Evolutionary conservation across 2,329 filamentous ascomycete species (phyloP).

Genomic region (Penicillium sclerotiorum): DNA sequence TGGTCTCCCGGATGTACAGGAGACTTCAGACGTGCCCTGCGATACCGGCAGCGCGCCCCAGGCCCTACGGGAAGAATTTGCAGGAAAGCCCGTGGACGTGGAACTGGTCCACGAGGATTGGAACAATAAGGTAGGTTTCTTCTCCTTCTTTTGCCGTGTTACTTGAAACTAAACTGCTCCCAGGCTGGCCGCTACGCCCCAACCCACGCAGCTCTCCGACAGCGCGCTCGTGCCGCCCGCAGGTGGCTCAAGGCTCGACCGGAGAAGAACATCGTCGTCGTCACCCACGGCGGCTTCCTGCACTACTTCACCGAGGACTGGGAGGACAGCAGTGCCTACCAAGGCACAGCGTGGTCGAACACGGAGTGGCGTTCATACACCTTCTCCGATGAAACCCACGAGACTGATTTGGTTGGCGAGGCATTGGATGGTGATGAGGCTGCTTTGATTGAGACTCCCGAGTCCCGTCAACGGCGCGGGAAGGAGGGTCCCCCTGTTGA

Average conservation of each 20-base stretch:
- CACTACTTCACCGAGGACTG: slow-evolving; percentile 87
- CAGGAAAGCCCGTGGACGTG: slow-evolving; percentile 64
- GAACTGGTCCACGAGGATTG: slow-evolving; percentile 65
- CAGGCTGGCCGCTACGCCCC: slow-evolving; percentile 50
- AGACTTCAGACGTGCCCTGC: slow-evolving; percentile 73
- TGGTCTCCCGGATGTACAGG: slow-evolving; percentile 75
- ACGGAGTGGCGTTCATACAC: slow-evolving; percentile 71
- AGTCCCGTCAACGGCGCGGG: slow-evolving; percentile 46
- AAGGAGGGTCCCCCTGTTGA: slow-evolving; percentile 36
- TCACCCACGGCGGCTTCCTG: slow-evolving; percentile 80
- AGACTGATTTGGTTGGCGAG: slow-evolving; percentile 48
- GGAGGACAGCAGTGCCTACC: slow-evolving; percentile 58
- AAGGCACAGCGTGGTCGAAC: slow-evolving; percentile 72
- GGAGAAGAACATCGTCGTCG: slow-evolving; percentile 71
- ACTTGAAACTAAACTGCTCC: not conserved
- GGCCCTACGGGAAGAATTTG: slow-evolving; percentile 64
- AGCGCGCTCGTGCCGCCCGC: slow-evolving; percentile 64
- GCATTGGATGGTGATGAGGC: slow-evolving; percentile 44
- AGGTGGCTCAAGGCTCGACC: slow-evolving; percentile 55
- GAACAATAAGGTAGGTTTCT: slow-evolving; percentile 64
- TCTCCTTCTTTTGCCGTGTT: not conserved
- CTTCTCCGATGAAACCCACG: slow-evolving; percentile 59
- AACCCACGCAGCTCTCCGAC: slow-evolving; percentile 56
- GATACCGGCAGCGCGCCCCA: slow-evolving; percentile 68
- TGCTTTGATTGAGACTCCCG: slow-evolving; percentile 43